Percentiles rank a stretch among this genome's conserved stretches.
Conservation (phyloP, 192 early-diverging fungal genomes). For the Ambispora gerdemannii region DNA sequence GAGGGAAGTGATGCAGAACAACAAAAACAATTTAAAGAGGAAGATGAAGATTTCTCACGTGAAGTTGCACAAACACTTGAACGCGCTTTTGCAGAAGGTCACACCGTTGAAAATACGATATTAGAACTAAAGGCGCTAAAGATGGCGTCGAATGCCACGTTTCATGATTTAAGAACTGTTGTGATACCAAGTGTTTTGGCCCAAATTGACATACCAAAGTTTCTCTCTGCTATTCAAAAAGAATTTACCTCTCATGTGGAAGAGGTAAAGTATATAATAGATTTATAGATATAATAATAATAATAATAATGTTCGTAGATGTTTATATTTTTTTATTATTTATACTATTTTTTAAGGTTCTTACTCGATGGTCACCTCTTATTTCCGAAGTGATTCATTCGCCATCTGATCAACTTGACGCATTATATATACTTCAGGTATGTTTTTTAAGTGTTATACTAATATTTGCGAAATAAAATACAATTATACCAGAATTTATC, state of each 20-base stretch:
- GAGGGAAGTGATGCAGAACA: slow-evolving; percentile 50
- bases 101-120: slow-evolving; percentile 67
- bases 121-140: slow-evolving; percentile 86
- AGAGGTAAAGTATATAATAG: neutral
- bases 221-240: slow-evolving; percentile 38
- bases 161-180: slow-evolving; percentile 71
- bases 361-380: slow-evolving; percentile 70
- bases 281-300: neutral
- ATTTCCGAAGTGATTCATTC: slow-evolving; percentile 64
- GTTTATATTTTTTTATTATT: slow-evolving; percentile 5
- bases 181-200: slow-evolving; percentile 71
- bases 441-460: too few relatives aligned
- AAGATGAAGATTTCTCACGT: slow-evolving; percentile 65
- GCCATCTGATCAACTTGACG: slow-evolving; percentile 73
- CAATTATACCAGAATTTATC: too few relatives aligned
- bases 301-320: neutral
- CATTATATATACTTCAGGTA: slow-evolving; percentile 49
- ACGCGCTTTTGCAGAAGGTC: slow-evolving; percentile 75
- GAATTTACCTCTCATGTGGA: slow-evolving; percentile 6
- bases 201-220: slow-evolving; percentile 53
- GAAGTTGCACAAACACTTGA: slow-evolving; percentile 75
- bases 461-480: too few relatives aligned
- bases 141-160: slow-evolving; percentile 80
- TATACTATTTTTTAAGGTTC: too few relatives aligned
- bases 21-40: too few relatives aligned